Evolutionary conservation across 2,329 filamentous ascomycete species (phyloP).

Genomic region (Fusarium sp.): DNA sequence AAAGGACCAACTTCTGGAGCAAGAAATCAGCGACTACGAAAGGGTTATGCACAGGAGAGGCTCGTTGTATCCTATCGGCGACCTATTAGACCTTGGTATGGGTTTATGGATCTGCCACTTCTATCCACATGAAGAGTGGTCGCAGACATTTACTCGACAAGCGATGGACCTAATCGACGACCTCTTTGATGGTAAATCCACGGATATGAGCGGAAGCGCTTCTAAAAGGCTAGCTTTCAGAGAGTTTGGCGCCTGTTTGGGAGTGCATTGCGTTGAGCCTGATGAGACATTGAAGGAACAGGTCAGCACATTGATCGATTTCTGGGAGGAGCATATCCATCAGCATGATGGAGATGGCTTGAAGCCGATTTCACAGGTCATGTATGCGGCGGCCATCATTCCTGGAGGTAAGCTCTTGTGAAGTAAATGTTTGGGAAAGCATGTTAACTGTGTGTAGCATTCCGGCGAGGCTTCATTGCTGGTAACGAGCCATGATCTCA

Average conservation of each 20-base stretch:
- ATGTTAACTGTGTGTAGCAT: not conserved
- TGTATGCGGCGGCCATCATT: slow-evolving; percentile 68
- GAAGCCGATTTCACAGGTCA: slow-evolving; percentile 66
- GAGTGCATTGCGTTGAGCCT: slow-evolving; percentile 56
- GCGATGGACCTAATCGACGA: slow-evolving; percentile 47
- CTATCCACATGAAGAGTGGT: slow-evolving; percentile 63
- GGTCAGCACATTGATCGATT: slow-evolving; percentile 49
- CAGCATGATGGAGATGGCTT: slow-evolving; percentile 55
- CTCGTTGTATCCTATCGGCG: slow-evolving; percentile 58
- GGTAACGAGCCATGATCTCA: not conserved
- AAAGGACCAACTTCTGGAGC: slow-evolving; percentile 52
- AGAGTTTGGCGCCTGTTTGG: slow-evolving; percentile 66
- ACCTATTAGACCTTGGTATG: slow-evolving; percentile 70
- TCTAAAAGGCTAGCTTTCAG: slow-evolving; percentile 62
- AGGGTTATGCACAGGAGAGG: slow-evolving; percentile 61
- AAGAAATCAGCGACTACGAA: slow-evolving; percentile 66
- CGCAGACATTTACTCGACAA: slow-evolving; percentile 51
- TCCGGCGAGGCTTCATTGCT: slow-evolving; percentile 17
- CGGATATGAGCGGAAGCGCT: slow-evolving; percentile 41
- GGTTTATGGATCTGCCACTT: slow-evolving; percentile 69
- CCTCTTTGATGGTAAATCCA: slow-evolving; percentile 36
- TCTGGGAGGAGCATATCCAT: slow-evolving; percentile 53
- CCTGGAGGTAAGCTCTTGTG: slow-evolving; percentile 62
- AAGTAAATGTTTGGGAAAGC: not conserved
- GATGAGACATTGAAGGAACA: slow-evolving; percentile 49